These are phyloP conservation scores for Aspergillus aculeatinus DNA, from an alignment of 2,329 filamentous ascomycete species.

Conservation along the genomic window DNA sequence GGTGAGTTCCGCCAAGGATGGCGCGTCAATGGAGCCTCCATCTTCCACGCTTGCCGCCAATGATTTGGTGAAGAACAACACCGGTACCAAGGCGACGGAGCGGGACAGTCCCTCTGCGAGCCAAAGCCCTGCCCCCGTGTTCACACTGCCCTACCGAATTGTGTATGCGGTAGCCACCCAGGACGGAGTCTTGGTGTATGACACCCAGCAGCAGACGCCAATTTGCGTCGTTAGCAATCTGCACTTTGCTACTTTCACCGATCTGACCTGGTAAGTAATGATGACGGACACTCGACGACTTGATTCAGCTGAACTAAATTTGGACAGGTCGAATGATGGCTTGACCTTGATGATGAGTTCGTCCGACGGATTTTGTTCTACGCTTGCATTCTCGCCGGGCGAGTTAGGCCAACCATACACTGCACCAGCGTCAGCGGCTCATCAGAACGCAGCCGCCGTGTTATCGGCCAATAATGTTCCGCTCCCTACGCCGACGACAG, in stretches of 20 bases:
- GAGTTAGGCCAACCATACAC: constrained; percentile 83
- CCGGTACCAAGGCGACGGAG: constrained; percentile 55
- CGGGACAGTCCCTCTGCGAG: constrained; percentile 49
- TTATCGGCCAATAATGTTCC: constrained; percentile 64
- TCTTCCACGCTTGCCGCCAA: constrained; percentile 43
- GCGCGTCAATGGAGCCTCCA: constrained; percentile 76
- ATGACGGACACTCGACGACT: not conserved
- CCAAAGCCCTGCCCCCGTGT: constrained; percentile 63
- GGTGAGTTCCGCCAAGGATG: constrained; percentile 47
- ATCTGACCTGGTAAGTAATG: constrained; percentile 78
- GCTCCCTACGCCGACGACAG: constrained; percentile 67
- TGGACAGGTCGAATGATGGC: constrained; percentile 69
- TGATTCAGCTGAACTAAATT: constrained; percentile 20
- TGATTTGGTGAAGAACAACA: constrained; percentile 54
- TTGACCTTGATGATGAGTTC: constrained; percentile 89
- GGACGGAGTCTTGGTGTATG: constrained; percentile 90
- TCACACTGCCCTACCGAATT: constrained; percentile 86
- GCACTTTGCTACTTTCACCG: constrained; percentile 96
- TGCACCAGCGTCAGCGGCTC: constrained; percentile 37
- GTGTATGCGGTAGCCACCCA: constrained; percentile 96
- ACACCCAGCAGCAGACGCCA: constrained; percentile 93
- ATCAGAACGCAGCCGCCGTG: constrained; percentile 38
- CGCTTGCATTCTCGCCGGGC: constrained; percentile 76
- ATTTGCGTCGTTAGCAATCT: constrained; percentile 94
- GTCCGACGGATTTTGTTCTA: constrained; percentile 95